Percentiles rank a stretch among this genome's conserved stretches.
phyloP scores from a whole-genome alignment of 2,329 filamentous ascomycete genomes.

The Orbilia oligospora region DNA sequence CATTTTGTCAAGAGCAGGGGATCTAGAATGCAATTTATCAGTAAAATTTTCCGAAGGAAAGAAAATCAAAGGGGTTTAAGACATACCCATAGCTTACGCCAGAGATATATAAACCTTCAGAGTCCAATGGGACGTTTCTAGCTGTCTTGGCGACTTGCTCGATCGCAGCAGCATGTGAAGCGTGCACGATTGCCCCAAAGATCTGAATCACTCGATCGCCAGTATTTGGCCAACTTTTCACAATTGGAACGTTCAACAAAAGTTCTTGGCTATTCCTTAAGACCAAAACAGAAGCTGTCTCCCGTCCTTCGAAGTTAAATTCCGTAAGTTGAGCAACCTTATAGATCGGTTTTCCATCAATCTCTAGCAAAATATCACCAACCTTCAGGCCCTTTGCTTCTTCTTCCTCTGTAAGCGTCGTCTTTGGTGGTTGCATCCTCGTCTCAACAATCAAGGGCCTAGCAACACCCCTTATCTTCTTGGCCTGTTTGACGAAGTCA shows the following conservation, averaged over 20 bases:
- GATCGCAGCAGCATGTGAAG: constrained; percentile 63
- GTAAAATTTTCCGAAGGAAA: background rate
- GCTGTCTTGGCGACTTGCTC: constrained; percentile 64
- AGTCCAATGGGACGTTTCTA: constrained; percentile 62
- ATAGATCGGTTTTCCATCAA: constrained; percentile 63
- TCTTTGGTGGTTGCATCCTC: constrained; percentile 62
- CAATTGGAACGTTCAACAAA: constrained; percentile 63
- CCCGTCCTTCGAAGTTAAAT: constrained; percentile 62
- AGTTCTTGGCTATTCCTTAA: constrained; percentile 63
- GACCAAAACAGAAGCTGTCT: constrained; percentile 63
- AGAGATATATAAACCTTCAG: constrained; percentile 62
- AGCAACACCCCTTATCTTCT: constrained; percentile 64
- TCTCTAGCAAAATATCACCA: constrained; percentile 64
- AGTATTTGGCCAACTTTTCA: constrained; percentile 62
- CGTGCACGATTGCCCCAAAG: constrained; percentile 64
- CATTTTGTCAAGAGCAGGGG: constrained; percentile 64
- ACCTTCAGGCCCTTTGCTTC: constrained; percentile 63
- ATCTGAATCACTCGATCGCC: constrained; percentile 64
- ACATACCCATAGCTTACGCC: constrained; percentile 59
- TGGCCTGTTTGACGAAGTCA: constrained; percentile 64
- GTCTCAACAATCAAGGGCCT: constrained; percentile 64
- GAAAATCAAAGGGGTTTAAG: background rate
- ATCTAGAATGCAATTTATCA: constrained; percentile 31
- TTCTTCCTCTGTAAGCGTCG: constrained; percentile 58
- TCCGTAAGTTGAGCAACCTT: constrained; percentile 63